These are phyloP conservation scores for Alternaria panax DNA, from an alignment of 2,329 filamentous ascomycete genomes.

Conservation along the genomic window DNA sequence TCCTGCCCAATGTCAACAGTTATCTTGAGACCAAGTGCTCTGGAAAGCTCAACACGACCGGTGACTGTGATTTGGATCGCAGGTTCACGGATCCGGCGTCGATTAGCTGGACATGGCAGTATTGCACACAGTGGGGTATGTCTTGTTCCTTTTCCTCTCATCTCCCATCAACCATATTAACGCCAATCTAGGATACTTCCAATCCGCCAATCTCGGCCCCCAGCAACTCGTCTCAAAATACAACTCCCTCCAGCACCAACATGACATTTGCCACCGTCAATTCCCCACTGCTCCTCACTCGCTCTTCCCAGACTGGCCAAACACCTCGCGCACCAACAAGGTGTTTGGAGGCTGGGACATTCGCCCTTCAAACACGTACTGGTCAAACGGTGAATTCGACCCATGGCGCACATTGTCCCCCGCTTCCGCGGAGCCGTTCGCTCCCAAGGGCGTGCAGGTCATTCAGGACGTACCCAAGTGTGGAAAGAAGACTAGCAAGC, in stretches of 20 bases:
- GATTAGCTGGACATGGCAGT: slow-evolving; percentile 61
- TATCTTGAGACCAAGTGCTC: slow-evolving; percentile 54
- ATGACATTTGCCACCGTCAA: slow-evolving; percentile 57
- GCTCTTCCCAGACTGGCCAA: slow-evolving; percentile 54
- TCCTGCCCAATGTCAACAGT: slow-evolving; percentile 49
- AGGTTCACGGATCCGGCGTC: slow-evolving; percentile 44
- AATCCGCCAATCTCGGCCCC: slow-evolving; percentile 57
- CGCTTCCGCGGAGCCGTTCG: slow-evolving; percentile 52
- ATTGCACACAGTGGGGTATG: slow-evolving; percentile 60
- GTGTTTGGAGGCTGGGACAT: slow-evolving; percentile 61
- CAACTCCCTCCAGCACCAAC: slow-evolving; percentile 55
- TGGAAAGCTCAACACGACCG: slow-evolving; percentile 31
- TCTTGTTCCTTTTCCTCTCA: background rate
- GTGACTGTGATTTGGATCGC: slow-evolving; percentile 51
- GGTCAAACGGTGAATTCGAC: slow-evolving; percentile 60
- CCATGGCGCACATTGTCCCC: slow-evolving; percentile 60
- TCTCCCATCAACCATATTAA: slow-evolving; percentile 7
- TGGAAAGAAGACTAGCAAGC: slow-evolving; percentile 44
- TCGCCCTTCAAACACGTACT: slow-evolving; percentile 61
- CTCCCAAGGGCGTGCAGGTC: slow-evolving; percentile 41
- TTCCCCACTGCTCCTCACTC: slow-evolving; percentile 54
- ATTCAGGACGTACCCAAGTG: slow-evolving; percentile 39
- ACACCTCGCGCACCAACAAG: slow-evolving; percentile 50
- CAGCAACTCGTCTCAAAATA: slow-evolving; percentile 58
- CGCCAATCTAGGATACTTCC: slow-evolving; percentile 51